Conservation (phyloP, 345 rosid species). For the Odontarrhena argentea region DNA sequence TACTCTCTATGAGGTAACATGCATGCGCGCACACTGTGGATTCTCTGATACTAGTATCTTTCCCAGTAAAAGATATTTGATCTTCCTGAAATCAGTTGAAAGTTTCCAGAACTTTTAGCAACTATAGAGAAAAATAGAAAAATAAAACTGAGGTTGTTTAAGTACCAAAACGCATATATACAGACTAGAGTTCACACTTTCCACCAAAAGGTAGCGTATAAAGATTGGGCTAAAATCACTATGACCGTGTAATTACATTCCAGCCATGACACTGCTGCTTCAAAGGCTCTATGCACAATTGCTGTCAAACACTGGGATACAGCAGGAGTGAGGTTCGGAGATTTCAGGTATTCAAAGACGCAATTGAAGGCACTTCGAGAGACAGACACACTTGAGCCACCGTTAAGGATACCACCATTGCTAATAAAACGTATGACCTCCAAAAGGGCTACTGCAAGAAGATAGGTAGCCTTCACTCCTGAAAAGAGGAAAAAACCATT, state of each 20-base stretch:
- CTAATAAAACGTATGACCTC: conserved; percentile 96
- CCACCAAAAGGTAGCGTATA: conserved; percentile 1
- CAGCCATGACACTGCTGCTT: conserved; percentile 90
- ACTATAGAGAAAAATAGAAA: conserved; percentile 1
- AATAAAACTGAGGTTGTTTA: not conserved
- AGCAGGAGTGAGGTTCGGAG: conserved; percentile 87
- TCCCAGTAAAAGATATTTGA: conserved; percentile 71
- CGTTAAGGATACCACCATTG: conserved; percentile 97
- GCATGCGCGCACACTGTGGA: conserved; percentile 76
- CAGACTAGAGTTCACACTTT: conserved; percentile 19
- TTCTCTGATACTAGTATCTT: conserved; percentile 80
- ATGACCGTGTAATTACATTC: conserved; percentile 42
- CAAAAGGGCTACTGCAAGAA: conserved; percentile 96
- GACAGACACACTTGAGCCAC: conserved; percentile 59
- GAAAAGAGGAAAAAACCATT: conserved; percentile 33
- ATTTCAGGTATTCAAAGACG: conserved; percentile 93
- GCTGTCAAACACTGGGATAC: conserved; percentile 92
- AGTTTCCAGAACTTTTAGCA: not conserved
- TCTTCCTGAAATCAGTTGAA: conserved; percentile 76
- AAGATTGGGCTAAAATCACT: not conserved
- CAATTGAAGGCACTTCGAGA: conserved; percentile 98
- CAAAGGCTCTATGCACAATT: conserved; percentile 91
- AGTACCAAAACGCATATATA: conserved; percentile 10
- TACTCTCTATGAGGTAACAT: conserved; percentile 86
- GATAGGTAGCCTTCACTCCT: conserved; percentile 99